Conservation (phyloP, 2,329 filamentous ascomycete genomes). For the Hypoxylon sp. region DNA sequence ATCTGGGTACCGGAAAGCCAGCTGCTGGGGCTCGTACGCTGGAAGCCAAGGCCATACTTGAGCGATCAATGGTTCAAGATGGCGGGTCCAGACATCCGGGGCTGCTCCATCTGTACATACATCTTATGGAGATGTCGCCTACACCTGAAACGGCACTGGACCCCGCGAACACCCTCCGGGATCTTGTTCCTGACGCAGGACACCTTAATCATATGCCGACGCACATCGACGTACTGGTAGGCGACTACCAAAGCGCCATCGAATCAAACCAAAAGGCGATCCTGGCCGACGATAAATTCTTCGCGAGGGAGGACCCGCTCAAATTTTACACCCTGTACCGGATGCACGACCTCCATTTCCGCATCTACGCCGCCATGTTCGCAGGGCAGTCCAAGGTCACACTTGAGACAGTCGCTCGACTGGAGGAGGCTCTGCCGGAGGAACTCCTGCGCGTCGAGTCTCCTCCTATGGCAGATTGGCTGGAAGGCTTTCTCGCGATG, state of each 20-base stretch:
- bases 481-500: slow-evolving; percentile 78
- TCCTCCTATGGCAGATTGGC: slow-evolving; percentile 83
- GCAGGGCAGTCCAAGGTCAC: slow-evolving; percentile 74
- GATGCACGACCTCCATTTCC: slow-evolving; percentile 80
- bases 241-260: slow-evolving; percentile 77
- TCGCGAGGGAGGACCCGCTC: slow-evolving; percentile 68
- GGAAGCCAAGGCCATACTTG: slow-evolving; percentile 70
- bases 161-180: slow-evolving; percentile 72
- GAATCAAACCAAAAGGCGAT: slow-evolving; percentile 76
- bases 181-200: slow-evolving; percentile 75
- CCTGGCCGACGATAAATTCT: slow-evolving; percentile 75
- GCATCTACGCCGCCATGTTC: slow-evolving; percentile 84
- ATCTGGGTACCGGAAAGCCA: slow-evolving; percentile 69
- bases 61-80: slow-evolving; percentile 66
- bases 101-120: slow-evolving; percentile 80
- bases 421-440: slow-evolving; percentile 74
- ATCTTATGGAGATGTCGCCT: slow-evolving; percentile 82
- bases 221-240: slow-evolving; percentile 80
- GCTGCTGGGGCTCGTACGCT: slow-evolving; percentile 67
- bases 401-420: slow-evolving; percentile 68
- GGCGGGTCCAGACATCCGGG: slow-evolving; percentile 73
- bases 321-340: slow-evolving; percentile 86
- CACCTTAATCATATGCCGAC: slow-evolving; percentile 83
- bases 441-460: slow-evolving; percentile 72
- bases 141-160: slow-evolving; percentile 73